A percentile compares a stretch with the other conserved stretches of the same genome.
phyloP scores from a whole-genome alignment of 768 basidiomycete species.

The Panus rudis region DNA sequence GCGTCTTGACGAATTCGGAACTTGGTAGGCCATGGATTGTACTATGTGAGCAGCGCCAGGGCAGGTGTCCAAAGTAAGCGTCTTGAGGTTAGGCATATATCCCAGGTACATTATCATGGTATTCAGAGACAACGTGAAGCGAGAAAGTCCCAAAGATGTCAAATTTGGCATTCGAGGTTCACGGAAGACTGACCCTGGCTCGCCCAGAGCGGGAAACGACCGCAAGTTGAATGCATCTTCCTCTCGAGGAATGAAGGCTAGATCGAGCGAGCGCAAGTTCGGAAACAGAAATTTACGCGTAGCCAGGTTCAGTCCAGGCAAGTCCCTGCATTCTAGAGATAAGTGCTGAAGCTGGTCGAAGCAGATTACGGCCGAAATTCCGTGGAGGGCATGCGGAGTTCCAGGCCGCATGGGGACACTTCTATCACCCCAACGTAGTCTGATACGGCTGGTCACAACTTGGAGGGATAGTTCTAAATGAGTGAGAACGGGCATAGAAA shows the following conservation, averaged over 20 bases:
- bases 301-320: conserved; percentile 31
- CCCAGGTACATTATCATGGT: conserved; percentile 38
- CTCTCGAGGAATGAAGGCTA: conserved; percentile 3
- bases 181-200: conserved; percentile 46
- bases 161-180: conserved; percentile 48
- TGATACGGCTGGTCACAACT: not conserved
- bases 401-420: not conserved
- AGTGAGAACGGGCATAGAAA: conserved; percentile 3
- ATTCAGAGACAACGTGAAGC: conserved; percentile 35
- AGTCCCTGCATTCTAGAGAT: conserved; percentile 34
- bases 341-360: conserved; percentile 35
- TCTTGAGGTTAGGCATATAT: conserved; percentile 44
- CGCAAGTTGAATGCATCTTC: not conserved
- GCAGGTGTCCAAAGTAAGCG: conserved; percentile 42
- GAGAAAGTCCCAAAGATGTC: conserved; percentile 43
- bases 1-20: not conserved
- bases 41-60: not conserved
- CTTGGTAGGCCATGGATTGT: not conserved
- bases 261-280: not conserved
- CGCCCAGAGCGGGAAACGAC: conserved; percentile 32
- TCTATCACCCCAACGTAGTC: not conserved
- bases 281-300: conserved; percentile 37
- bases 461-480: too few relatives aligned
- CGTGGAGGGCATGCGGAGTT: not conserved
- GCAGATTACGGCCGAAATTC: conserved; percentile 5